Evolutionary conservation across 164 flowering plant species (phyloP).

Genomic region (Magnolia officinalis): DNA sequence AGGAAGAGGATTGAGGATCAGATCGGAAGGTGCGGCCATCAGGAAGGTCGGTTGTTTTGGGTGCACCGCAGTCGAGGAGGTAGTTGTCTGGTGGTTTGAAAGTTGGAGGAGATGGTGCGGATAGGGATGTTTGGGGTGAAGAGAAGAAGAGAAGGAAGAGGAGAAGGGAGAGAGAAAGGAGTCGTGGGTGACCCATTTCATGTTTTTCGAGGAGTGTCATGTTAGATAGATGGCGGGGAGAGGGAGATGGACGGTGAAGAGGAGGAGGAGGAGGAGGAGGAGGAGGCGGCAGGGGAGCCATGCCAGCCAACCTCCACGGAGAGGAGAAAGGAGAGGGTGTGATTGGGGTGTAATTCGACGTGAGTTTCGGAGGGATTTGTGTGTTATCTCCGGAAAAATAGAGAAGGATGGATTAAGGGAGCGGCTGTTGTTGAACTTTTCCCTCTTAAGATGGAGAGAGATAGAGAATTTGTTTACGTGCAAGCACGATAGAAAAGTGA

Average conservation of each 20-base stretch:
- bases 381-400: too few relatives aligned
- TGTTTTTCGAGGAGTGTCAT: too few relatives aligned
- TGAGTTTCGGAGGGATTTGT: too few relatives aligned
- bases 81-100: slow-evolving; percentile 65
- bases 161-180: neutral
- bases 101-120: slow-evolving; percentile 25
- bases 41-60: slow-evolving; percentile 46
- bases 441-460: too few relatives aligned
- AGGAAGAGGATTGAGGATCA: slow-evolving; percentile 54
- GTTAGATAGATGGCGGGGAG: too few relatives aligned
- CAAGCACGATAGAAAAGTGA: too few relatives aligned
- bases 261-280: neutral
- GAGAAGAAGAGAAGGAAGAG: neutral
- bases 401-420: too few relatives aligned
- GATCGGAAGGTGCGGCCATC: slow-evolving; percentile 57
- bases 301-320: neutral
- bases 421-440: too few relatives aligned
- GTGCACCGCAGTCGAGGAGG: slow-evolving; percentile 75
- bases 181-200: too few relatives aligned
- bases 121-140: neutral
- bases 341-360: neutral
- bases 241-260: neutral
- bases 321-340: neutral
- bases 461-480: too few relatives aligned
- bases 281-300: neutral